Evolutionary conservation across 257 asterid species (phyloP), one percentile per base, ranked within the genome.

Genomic region (Solanum lycopersicoides): DNA sequence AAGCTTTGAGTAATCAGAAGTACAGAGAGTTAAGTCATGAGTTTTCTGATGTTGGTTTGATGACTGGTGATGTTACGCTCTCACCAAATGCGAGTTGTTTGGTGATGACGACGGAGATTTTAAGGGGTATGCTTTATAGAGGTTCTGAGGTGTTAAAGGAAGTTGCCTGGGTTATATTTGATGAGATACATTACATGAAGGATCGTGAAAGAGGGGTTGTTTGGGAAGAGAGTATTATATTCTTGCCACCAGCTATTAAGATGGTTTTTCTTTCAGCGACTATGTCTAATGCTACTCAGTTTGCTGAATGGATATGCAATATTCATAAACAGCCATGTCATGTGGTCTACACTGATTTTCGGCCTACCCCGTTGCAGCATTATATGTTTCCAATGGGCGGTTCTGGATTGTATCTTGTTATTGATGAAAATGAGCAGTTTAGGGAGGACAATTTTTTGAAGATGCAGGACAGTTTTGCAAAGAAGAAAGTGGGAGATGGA

Each of bases 111-210:
- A 97, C 99, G 3, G 99, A 97, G 91, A 97, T 97, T 77, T 95
- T 97, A 12, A 88, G 99, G 88, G 99, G 97, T 23, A 97, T 97
- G 99, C 95, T 97, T 71, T 97, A 97, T 86, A 95, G 98, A 90
- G 99, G 99, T 86, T 97, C 99, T 15, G 99, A 97, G 94, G 97
- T 97, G 63, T 88, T 97, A 92, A 97, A 95, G 91, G 99, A 97
- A 86, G 99, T 97, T 88, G 96, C 99, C 32, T 97, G 99, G 99
- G 99, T 97, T 89, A 94, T 97, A 91, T 97, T 97, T 90, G 99
- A 97, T 87, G 99, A 97, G 93, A 97, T 97, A 87, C 99, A 97
- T 92, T 97, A 97, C 89, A 97, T 97, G 99, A 97, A 97, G 92
- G 99, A 97, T 89, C 95, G 99, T 14, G 99, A 97, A 86, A 92